Percentiles rank a stretch among this genome's conserved stretches.
Evolutionary conservation across 345 rosid genomes (phyloP).

Genomic region (Populus pruinosa): DNA sequence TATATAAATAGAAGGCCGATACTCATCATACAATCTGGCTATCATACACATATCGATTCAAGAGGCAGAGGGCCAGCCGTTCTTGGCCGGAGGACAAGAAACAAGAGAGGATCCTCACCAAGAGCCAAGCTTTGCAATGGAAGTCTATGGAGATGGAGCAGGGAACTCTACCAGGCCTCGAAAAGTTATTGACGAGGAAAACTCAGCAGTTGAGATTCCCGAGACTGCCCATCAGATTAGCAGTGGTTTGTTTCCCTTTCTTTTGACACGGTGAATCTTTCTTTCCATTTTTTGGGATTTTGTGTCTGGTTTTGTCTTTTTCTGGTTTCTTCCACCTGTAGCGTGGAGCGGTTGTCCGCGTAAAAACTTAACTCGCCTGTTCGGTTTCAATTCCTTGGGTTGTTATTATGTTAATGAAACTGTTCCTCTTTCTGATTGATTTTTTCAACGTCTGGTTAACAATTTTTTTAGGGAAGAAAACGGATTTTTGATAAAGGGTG

Average conservation of each 20-base stretch:
- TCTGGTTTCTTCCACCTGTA: neutral
- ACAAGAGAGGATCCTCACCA: neutral
- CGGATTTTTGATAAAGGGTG: neutral
- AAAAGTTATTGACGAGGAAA: conserved; percentile 27
- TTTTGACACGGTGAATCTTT: neutral
- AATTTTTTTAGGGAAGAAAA: neutral
- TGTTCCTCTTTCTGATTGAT: neutral
- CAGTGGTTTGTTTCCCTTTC: conserved; percentile 41
- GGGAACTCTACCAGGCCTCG: conserved; percentile 9
- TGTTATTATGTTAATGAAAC: neutral
- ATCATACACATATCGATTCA: neutral
- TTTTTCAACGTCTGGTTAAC: neutral
- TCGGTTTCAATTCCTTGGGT: neutral
- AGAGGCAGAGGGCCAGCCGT: conserved; percentile 22
- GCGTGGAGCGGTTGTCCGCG: neutral
- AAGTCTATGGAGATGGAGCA: neutral
- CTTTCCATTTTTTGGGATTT: neutral
- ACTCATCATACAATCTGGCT: conserved; percentile 21
- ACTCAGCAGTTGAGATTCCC: conserved; percentile 41
- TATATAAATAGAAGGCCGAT: neutral
- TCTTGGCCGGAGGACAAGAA: conserved; percentile 10
- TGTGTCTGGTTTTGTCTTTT: neutral
- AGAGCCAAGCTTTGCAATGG: neutral
- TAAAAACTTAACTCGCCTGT: neutral
- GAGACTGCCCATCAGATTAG: conserved; percentile 87